Evolutionary conservation across 179 eudicot species (phyloP), one percentile per base, ranked within the genome.

Genomic region (Gypsophila paniculata): DNA sequence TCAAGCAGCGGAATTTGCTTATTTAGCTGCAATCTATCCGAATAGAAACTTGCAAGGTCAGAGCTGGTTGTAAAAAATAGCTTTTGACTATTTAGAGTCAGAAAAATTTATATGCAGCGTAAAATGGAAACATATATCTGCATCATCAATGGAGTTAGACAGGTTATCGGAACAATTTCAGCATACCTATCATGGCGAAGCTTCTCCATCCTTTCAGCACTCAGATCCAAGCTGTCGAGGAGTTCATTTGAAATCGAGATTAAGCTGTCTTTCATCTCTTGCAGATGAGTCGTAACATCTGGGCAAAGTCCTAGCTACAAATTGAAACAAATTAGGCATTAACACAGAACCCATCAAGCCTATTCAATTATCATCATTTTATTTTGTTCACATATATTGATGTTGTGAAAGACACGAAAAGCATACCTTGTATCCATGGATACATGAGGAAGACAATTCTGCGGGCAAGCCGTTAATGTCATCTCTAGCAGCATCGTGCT

Each of bases 151-250:
- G 15, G 32, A 34, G 46, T 18, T 29, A 26, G 61, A 19, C 9
- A 38, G 29, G 25, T 15, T 42, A 48, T 17, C 17, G 9, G 73
- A 36, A 70, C 70, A 2, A 36, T 54, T 68, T 69, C 62, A 13
- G 26, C 82, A 72, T 44, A 94, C 99, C 99, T 90, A 72, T 95
- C 95, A 52, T 84, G 83, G 29, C 90, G 96, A 83, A 95, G 98
- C 86, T 83, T 82, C 82, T 83, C 95, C 75, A 78, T 81, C 77
- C 89, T 86, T 67, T 73, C 85, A 54, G 91, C 36, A 78, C 76
- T 85, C 62, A 95, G 49, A 70, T 88, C 89, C 74, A 75, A 61
- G 83, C 86, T 87, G 80, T 95, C 99, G 62, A 95, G 90, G 79
- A 95, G 95, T 73, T 95, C 95, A 84, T 92, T 90, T 57, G 99